A percentile compares a stretch with the other conserved stretches of the same genome.
Conservation (phyloP, 345 rosid species). For the Citrus sp. region DNA sequence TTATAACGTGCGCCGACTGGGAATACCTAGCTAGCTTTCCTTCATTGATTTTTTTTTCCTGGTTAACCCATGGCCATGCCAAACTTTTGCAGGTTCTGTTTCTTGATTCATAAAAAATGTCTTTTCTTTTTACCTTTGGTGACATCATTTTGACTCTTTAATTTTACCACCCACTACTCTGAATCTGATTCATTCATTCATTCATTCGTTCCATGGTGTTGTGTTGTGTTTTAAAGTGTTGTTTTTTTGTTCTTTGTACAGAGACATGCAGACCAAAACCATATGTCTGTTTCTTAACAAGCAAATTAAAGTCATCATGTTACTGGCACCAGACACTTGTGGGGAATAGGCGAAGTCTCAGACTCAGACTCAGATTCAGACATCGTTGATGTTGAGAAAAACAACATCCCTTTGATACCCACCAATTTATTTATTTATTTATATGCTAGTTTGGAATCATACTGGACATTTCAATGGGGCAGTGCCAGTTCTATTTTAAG, state of each 20-base stretch:
- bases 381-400: constrained; percentile 20
- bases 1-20: constrained; percentile 16
- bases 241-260: background rate
- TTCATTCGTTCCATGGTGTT: background rate
- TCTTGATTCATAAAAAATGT: background rate
- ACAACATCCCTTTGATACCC: background rate
- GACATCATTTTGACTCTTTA: constrained; percentile 18
- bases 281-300: constrained; percentile 14
- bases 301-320: constrained; percentile 24
- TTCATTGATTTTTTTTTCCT: too few species aligned
- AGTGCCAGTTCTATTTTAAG: background rate
- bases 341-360: constrained; percentile 30
- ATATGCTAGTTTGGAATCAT: background rate
- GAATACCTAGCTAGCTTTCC: too few species aligned
- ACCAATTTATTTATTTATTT: too few species aligned
- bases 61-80: too few species aligned
- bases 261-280: background rate
- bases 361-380: too few species aligned
- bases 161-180: too few species aligned
- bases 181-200: background rate
- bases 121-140: constrained; percentile 7
- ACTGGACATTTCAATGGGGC: constrained; percentile 1
- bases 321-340: constrained; percentile 31
- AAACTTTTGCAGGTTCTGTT: constrained; percentile 2
- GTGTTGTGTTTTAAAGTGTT: background rate